Evolutionary conservation across 805 yeast genomes (phyloP).

Genomic region (Alloascoidea africana): DNA sequence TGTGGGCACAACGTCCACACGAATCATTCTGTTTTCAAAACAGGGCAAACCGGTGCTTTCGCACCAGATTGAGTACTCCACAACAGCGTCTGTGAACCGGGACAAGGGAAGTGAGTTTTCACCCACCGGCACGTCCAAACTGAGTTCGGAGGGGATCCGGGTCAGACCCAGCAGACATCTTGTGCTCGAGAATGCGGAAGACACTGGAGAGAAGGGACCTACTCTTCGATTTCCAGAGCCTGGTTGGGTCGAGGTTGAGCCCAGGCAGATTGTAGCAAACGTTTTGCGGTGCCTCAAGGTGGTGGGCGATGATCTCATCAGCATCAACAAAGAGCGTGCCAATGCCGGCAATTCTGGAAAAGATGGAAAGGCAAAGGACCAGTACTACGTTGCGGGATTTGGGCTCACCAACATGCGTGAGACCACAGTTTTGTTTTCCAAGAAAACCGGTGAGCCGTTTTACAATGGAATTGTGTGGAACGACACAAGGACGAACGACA

Average conservation of each 20-base stretch:
- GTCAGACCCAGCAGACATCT: conserved; percentile 1
- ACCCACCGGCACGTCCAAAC: conserved; percentile 1
- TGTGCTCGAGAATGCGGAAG: conserved; percentile 12
- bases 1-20: conserved; percentile 75
- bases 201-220: conserved; percentile 35
- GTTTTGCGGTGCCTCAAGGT: conserved; percentile 54
- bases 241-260: conserved; percentile 80
- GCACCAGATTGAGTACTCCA: conserved; percentile 69
- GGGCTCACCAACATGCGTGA: conserved; percentile 96
- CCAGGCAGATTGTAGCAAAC: conserved; percentile 56
- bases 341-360: too few relatives aligned
- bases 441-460: conserved; percentile 67
- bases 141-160: not conserved
- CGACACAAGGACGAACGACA: conserved; percentile 71
- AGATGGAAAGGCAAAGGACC: too few relatives aligned
- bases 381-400: conserved; percentile 44
- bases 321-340: conserved; percentile 5
- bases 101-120: too few relatives aligned
- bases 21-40: conserved; percentile 68
- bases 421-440: conserved; percentile 74
- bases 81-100: not conserved
- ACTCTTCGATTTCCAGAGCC: conserved; percentile 68
- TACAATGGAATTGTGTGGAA: conserved; percentile 93
- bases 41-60: conserved; percentile 69
- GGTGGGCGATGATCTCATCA: conserved; percentile 1